phyloP scores from a whole-genome alignment of 2,329 filamentous ascomycete genomes.

The Diaporthe caulivora region DNA sequence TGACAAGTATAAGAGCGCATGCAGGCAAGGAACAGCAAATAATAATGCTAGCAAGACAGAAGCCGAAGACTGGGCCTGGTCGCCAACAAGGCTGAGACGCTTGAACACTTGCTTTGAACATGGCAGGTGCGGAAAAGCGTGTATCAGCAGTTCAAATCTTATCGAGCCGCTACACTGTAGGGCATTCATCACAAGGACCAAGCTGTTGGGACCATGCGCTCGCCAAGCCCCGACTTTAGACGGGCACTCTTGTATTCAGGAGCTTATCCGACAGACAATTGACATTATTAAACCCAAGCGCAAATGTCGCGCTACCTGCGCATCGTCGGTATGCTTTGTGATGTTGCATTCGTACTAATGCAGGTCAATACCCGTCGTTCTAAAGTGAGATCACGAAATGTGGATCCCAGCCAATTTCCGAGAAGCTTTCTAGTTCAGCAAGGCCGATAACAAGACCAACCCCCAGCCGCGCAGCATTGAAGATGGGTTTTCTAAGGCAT shows the following conservation, averaged over 20 bases:
- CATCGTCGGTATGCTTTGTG: not conserved
- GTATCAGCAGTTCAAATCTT: not conserved
- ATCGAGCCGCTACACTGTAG: not conserved
- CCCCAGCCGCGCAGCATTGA: not conserved
- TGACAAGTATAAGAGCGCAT: not conserved
- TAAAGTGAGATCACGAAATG: not conserved
- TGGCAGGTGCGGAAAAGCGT: not conserved
- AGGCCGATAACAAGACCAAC: not conserved
- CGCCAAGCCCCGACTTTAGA: not conserved
- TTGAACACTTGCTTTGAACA: not conserved
- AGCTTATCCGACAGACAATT: not conserved
- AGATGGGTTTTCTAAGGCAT: not conserved
- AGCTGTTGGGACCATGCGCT: not conserved
- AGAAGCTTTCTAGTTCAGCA: not conserved
- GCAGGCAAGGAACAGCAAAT: not conserved
- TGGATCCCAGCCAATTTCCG: slow-evolving; percentile 7
- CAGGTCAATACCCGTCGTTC: not conserved
- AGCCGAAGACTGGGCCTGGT: not conserved
- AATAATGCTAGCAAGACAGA: not conserved
- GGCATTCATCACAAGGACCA: not conserved
- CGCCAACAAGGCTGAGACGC: not conserved
- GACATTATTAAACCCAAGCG: not conserved
- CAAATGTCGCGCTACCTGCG: not conserved
- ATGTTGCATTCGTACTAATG: slow-evolving; percentile 22
- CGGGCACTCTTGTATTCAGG: not conserved